phyloP scores from a whole-genome alignment of 2,329 filamentous ascomycete genomes.

The Colletotrichum tropicale region DNA sequence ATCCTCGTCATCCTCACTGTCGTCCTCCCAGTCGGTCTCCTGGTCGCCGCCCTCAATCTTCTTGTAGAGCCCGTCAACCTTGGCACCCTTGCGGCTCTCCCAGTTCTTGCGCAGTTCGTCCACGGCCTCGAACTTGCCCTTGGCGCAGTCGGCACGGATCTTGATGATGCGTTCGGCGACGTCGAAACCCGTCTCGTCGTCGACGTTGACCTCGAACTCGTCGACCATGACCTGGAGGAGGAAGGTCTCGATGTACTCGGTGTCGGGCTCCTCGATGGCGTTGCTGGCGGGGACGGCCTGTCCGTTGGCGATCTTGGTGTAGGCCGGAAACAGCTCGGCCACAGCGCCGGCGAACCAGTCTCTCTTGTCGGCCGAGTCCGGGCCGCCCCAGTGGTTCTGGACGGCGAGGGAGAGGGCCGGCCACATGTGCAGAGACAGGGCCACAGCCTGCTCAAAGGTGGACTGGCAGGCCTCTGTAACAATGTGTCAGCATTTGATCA shows the following conservation, averaged over 20 bases:
- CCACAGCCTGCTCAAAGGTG: constrained; percentile 85
- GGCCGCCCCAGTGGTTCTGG: constrained; percentile 85
- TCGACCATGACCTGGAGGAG: constrained; percentile 91
- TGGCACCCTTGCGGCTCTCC: constrained; percentile 64
- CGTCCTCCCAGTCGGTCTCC: constrained; percentile 67
- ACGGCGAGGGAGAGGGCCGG: constrained; percentile 86
- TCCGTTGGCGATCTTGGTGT: constrained; percentile 46
- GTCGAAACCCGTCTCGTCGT: constrained; percentile 82
- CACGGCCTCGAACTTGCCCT: constrained; percentile 70
- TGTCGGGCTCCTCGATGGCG: constrained; percentile 61
- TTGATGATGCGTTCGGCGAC: constrained; percentile 76
- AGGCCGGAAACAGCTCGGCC: constrained; percentile 78
- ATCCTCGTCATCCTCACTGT: constrained; percentile 59
- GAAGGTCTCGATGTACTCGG: constrained; percentile 81
- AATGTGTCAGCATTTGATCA: background rate
- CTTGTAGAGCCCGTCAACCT: constrained; percentile 58
- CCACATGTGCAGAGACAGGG: constrained; percentile 87
- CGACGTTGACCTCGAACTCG: constrained; percentile 92
- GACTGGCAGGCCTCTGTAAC: constrained; percentile 40
- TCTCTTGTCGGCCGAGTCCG: constrained; percentile 82
- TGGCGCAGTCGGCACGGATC: constrained; percentile 66
- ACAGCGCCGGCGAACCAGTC: constrained; percentile 95
- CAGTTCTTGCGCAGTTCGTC: constrained; percentile 67
- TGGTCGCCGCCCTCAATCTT: constrained; percentile 59
- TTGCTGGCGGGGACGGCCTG: constrained; percentile 29